A percentile compares a stretch with the other conserved stretches of the same genome.
phyloP scores from a whole-genome alignment of 352 stramenopile genomes.

The Pythium apleroticum region DNA sequence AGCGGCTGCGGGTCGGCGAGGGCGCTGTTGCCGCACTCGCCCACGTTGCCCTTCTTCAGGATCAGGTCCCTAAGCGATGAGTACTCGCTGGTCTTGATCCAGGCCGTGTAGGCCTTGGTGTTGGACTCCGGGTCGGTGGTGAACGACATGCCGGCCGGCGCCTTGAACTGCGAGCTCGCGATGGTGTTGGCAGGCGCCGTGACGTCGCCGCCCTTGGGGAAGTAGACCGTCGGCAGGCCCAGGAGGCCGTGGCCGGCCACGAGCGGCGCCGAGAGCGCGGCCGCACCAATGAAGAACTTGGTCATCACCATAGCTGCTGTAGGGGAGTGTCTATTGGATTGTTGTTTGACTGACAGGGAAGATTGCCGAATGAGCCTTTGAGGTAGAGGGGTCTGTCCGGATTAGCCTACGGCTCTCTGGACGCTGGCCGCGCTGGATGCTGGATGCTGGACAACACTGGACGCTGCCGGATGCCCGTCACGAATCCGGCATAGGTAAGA shows the following conservation, averaged over 20 bases:
- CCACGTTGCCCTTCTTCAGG: neutral
- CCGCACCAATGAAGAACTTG: constrained; percentile 5
- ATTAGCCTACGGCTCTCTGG: neutral
- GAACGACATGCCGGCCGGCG: constrained; percentile 4
- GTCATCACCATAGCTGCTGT: constrained; percentile 3
- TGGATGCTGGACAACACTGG: constrained; percentile 6
- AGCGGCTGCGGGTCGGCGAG: neutral
- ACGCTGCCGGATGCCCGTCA: neutral
- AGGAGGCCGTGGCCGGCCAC: constrained; percentile 8
- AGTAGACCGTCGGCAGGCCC: constrained; percentile 2
- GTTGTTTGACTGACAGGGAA: constrained; percentile 10
- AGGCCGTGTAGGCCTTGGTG: constrained; percentile 6
- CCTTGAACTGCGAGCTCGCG: neutral
- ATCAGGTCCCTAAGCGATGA: constrained; percentile 9
- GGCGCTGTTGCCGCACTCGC: neutral
- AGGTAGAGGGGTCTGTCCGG: neutral
- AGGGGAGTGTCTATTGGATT: neutral
- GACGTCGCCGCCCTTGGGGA: neutral
- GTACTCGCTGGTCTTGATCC: constrained; percentile 11
- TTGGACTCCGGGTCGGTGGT: constrained; percentile 7
- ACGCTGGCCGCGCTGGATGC: constrained; percentile 1
- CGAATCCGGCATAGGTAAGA: neutral
- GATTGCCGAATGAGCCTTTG: constrained; percentile 17
- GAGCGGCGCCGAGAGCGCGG: neutral
- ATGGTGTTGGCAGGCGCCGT: neutral